phyloP scores from a whole-genome alignment of 202 grass and related monocot species.

The Carex sylvatica region DNA sequence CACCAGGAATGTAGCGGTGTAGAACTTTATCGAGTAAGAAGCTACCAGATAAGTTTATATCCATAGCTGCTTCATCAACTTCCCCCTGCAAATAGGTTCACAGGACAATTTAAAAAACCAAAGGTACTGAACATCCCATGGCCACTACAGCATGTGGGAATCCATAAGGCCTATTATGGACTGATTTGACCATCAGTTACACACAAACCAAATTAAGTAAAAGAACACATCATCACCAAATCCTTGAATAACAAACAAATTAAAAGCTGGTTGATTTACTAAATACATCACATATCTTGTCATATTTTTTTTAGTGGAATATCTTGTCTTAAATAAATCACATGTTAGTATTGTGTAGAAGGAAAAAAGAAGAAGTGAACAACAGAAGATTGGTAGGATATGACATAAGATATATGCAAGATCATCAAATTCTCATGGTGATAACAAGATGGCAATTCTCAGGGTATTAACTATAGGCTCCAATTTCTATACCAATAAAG shows the following conservation, averaged over 20 bases:
- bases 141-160: conserved; percentile 5
- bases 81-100: conserved; percentile 59
- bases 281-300: conserved; percentile 20
- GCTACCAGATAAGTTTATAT: conserved; percentile 96
- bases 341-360: not conserved
- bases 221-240: not conserved
- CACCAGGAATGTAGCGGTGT: conserved; percentile 70
- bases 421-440: conserved; percentile 23
- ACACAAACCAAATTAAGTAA: not conserved
- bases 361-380: not conserved
- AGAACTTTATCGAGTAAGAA: conserved; percentile 94
- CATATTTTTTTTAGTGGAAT: not conserved
- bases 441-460: not conserved
- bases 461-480: not conserved
- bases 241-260: conserved; percentile 26
- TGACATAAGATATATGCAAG: not conserved
- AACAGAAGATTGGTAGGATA: not conserved
- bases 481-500: conserved; percentile 33
- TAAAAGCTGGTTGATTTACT: conserved; percentile 2
- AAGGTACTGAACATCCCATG: not conserved
- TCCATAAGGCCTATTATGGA: not conserved
- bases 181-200: not conserved
- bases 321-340: not conserved
- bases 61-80: conserved; percentile 84
- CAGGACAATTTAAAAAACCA: conserved; percentile 24